phyloP scores from a whole-genome alignment of 148 eudicot species.

The Pharnaceum exiguum region DNA sequence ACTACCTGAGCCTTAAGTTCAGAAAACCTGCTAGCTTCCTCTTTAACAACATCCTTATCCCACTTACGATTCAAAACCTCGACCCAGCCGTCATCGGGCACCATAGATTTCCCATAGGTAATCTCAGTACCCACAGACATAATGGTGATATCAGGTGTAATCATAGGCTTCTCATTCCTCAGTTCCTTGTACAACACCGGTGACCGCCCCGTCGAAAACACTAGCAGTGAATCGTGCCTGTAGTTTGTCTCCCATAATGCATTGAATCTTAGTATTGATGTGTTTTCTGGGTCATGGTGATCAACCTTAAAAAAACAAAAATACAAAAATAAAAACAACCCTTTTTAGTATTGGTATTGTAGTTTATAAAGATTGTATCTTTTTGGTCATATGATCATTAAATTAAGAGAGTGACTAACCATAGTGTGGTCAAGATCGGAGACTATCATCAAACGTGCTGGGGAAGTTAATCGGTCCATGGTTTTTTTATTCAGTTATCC shows the following conservation, averaged over 20 bases:
- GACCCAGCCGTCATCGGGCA: conserved; percentile 68
- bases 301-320: conserved; percentile 43
- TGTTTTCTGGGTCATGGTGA: conserved; percentile 64
- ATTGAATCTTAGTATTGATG: conserved; percentile 60
- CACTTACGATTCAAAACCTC: conserved; percentile 49
- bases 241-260: conserved; percentile 67
- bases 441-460: conserved; percentile 65
- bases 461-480: conserved; percentile 48
- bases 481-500: background rate
- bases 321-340: conserved; percentile 2
- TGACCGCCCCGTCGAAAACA: conserved; percentile 70
- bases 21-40: conserved; percentile 48
- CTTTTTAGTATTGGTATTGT: too few species aligned
- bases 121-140: conserved; percentile 82
- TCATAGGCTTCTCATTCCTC: conserved; percentile 67
- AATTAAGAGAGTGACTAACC: conserved; percentile 24
- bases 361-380: too few species aligned
- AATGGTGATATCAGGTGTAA: conserved; percentile 70
- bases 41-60: conserved; percentile 49
- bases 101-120: conserved; percentile 63
- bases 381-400: too few species aligned
- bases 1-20: conserved; percentile 66
- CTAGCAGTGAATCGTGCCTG: conserved; percentile 64
- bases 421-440: conserved; percentile 79
- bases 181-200: conserved; percentile 57